A percentile compares a stretch with the other conserved stretches of the same genome.
Evolutionary conservation across 2,329 filamentous ascomycete species (phyloP).

Genomic region (Epichloe sp.): DNA sequence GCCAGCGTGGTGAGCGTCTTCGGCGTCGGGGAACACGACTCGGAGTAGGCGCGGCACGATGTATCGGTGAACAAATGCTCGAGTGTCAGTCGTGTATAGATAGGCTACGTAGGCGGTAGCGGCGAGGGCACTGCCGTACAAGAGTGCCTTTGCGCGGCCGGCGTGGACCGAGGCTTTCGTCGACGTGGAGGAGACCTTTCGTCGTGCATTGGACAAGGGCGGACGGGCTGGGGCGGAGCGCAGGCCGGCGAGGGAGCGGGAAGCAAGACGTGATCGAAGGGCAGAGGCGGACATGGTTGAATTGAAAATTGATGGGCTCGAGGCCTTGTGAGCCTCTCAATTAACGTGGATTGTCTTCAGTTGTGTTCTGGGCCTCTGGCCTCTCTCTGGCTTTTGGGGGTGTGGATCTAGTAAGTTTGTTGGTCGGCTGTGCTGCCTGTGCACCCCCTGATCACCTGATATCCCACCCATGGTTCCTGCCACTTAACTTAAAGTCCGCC

Average conservation of each 20-base stretch:
- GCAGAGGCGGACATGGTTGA: constrained; percentile 7
- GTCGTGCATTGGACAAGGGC: constrained; percentile 10
- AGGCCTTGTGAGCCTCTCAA: constrained; percentile 8
- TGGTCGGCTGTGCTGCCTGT: too few relatives aligned
- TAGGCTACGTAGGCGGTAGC: constrained; percentile 37
- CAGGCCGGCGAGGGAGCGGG: constrained; percentile 5
- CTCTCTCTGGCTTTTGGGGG: neutral
- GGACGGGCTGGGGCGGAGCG: constrained; percentile 1
- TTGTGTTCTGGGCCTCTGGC: neutral
- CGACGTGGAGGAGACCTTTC: constrained; percentile 19
- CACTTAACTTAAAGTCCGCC: too few relatives aligned
- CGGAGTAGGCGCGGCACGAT: constrained; percentile 54
- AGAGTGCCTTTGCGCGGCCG: constrained; percentile 22
- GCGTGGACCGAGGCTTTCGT: constrained; percentile 15
- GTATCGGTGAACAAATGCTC: constrained; percentile 57
- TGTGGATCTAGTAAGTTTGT: neutral
- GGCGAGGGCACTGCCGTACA: constrained; percentile 29
- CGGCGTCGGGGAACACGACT: constrained; percentile 57
- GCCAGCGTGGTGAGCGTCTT: constrained; percentile 82
- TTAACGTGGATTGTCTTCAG: neutral
- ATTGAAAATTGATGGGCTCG: neutral
- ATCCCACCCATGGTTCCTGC: too few relatives aligned
- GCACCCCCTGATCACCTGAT: too few relatives aligned
- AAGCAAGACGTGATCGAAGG: constrained; percentile 7
- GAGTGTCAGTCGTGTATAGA: constrained; percentile 61